Evolutionary conservation across 345 rosid species (phyloP), one percentile per base, ranked within the genome.

Genomic region (Litchi chinensis): DNA sequence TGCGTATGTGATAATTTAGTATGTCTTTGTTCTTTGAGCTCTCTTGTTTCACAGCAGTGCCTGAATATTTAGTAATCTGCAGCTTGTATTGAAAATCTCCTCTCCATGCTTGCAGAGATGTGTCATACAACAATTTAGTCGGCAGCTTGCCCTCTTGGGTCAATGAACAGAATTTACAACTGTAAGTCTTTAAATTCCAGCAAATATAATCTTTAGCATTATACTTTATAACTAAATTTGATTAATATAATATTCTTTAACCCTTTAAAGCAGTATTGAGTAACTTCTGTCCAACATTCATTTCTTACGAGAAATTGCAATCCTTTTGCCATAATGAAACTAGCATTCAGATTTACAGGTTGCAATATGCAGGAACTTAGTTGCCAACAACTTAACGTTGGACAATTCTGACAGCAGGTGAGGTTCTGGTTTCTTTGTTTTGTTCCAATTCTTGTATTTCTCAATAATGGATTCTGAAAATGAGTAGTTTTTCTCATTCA

Each of bases 61-160:
- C 52, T 10, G 1, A 59, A 59, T 8, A n/a, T 59, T n/a, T 59
- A 59, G 4, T 15, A n/a, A 59, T 59, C 26, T n/a, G 64, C 64
- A 59, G 64, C 64, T 80, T 72, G 26, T 39, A 26, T 56, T 57
- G 41, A 57, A 26, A 28, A 56, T 56, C 50, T 57, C 48, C 43
- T 40, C 60, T 7, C 73, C 65, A 16, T 67, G 32, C 67, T 85
- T 68, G 54, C 86, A 93, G 98, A 88, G 98, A 94, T 86, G 85
- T 90, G 64, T 90, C 97, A 0, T 93, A 93, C 84, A 94, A 94
- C 82, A 85, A 85, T 82, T 84, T 91, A 83, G 63, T 76, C 3
- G 96, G 96, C 41, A 87, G 60, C 80, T 76, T 91, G 78, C 97
- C 98, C 78, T 82, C 94, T 19, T 93, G 97, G 97, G 74, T 89